phyloP scores from a whole-genome alignment of 179 eudicot species.

The Spergularia azorica region DNA sequence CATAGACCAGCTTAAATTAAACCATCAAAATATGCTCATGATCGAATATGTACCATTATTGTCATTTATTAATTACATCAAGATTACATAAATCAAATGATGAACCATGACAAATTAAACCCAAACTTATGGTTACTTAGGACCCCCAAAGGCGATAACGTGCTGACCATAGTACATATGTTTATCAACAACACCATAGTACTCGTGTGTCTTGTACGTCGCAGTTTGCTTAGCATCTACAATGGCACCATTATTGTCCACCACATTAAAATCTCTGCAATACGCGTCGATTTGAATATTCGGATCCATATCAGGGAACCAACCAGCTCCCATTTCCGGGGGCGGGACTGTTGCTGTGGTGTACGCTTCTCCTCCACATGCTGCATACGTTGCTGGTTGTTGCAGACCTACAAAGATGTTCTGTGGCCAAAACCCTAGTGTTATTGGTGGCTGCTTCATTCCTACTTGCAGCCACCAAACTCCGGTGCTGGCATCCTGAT shows the following conservation, averaged over 20 bases:
- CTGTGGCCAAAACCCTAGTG: conserved; percentile 30
- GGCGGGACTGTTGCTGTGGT: conserved; percentile 8
- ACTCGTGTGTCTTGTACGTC: neutral
- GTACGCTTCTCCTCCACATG: conserved; percentile 31
- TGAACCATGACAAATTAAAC: too few relatives aligned
- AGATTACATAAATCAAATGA: too few relatives aligned
- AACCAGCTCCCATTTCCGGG: conserved; percentile 29
- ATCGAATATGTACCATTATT: too few relatives aligned
- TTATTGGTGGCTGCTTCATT: neutral
- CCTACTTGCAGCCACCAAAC: conserved; percentile 32
- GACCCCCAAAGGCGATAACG: conserved; percentile 21
- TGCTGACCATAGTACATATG: neutral
- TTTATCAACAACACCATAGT: conserved; percentile 21
- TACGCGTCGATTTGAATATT: neutral
- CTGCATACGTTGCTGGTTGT: conserved; percentile 18
- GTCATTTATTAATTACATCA: too few relatives aligned
- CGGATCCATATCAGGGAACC: neutral
- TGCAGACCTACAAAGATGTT: conserved; percentile 14
- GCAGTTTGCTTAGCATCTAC: conserved; percentile 14
- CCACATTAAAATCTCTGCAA: conserved; percentile 23
- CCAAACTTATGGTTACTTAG: neutral
- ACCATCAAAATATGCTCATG: too few relatives aligned
- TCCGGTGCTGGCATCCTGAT: conserved; percentile 13
- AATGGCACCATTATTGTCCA: conserved; percentile 5
- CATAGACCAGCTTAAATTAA: too few relatives aligned